These are phyloP conservation scores for Mycogone perniciosa DNA, from an alignment of 2,329 filamentous ascomycete genomes.

Conservation along the genomic window DNA sequence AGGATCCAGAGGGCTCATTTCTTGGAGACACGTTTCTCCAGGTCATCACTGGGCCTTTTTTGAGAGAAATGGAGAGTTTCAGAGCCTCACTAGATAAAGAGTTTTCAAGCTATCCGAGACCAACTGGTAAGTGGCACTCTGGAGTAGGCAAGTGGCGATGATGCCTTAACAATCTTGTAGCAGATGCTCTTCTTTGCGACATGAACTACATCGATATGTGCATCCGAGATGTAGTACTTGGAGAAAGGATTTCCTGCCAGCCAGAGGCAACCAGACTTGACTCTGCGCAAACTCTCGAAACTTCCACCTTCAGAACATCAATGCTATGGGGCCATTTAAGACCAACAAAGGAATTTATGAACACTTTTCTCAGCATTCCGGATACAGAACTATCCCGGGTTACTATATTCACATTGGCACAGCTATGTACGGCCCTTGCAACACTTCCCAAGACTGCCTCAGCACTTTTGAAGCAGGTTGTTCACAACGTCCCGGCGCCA, in stretches of 20 bases:
- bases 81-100: not conserved
- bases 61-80: slow-evolving; percentile 1
- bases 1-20: not conserved
- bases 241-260: not conserved
- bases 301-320: not conserved
- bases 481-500: not conserved
- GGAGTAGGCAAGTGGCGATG: not conserved
- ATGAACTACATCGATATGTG: slow-evolving; percentile 10
- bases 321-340: slow-evolving; percentile 11
- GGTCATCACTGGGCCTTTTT: slow-evolving; percentile 1
- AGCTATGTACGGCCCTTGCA: slow-evolving; percentile 3
- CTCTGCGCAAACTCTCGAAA: not conserved
- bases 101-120: not conserved
- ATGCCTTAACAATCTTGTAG: not conserved
- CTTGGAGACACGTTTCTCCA: not conserved
- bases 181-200: not conserved
- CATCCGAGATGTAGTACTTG: slow-evolving; percentile 4
- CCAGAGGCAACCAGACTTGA: not conserved
- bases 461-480: slow-evolving; percentile 2
- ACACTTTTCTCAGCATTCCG: slow-evolving; percentile 4
- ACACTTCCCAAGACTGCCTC: slow-evolving; percentile 7
- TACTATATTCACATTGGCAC: slow-evolving; percentile 5
- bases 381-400: slow-evolving; percentile 3
- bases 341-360: slow-evolving; percentile 5
- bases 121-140: not conserved